Conservation (phyloP, 257 asterid genomes). For the Paulownia fortunei region DNA sequence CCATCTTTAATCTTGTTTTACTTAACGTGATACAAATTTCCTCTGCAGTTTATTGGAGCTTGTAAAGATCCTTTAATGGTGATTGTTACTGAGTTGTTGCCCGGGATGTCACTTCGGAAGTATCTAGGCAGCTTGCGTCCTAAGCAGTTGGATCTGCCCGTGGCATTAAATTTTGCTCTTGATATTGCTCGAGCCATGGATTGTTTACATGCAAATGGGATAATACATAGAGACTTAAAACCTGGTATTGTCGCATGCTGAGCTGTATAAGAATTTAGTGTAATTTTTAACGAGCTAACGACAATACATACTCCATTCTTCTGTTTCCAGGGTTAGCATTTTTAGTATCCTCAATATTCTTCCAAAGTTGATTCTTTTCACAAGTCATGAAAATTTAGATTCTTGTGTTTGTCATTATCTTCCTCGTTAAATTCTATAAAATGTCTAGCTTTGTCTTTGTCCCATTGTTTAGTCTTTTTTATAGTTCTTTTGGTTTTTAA, state of each 20-base stretch:
- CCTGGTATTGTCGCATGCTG: slow-evolving; percentile 72
- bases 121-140: slow-evolving; percentile 85
- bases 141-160: slow-evolving; percentile 69
- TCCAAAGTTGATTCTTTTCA: slow-evolving; percentile 14
- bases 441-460: not conserved
- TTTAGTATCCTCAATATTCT: slow-evolving; percentile 15
- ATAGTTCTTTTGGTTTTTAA: too few relatives aligned
- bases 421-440: slow-evolving; percentile 3
- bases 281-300: slow-evolving; percentile 27
- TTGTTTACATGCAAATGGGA: slow-evolving; percentile 92
- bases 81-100: slow-evolving; percentile 90
- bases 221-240: slow-evolving; percentile 94
- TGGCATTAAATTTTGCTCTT: slow-evolving; percentile 81
- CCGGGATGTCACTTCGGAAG: slow-evolving; percentile 95
- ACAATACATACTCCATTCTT: slow-evolving; percentile 17
- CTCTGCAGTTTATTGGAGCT: slow-evolving; percentile 93
- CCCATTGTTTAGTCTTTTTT: not conserved
- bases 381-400: slow-evolving; percentile 21
- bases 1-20: not conserved
- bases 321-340: slow-evolving; percentile 22
- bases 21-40: not conserved
- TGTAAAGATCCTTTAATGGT: slow-evolving; percentile 99
- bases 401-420: slow-evolving; percentile 12
- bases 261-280: slow-evolving; percentile 39
- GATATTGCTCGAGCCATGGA: slow-evolving; percentile 96